Conservation (phyloP, 176 grass and related monocot species). For the Juncus inflexus region DNA sequence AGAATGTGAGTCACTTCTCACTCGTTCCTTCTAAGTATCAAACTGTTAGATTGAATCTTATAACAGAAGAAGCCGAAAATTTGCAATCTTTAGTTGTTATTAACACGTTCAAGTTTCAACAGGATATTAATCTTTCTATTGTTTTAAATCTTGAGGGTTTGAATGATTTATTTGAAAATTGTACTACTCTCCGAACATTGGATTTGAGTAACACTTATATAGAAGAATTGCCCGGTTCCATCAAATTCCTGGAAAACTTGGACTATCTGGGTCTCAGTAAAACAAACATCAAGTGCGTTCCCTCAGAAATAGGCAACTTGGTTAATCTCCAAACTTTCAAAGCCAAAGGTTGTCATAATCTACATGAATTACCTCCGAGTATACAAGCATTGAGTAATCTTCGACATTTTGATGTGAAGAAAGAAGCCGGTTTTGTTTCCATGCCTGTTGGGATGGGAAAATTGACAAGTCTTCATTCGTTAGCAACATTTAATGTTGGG, state of each 20-base stretch:
- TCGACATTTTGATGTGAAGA: conserved; percentile 17
- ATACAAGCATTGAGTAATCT: conserved; percentile 13
- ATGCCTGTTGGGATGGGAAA: conserved; percentile 1
- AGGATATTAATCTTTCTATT: conserved; percentile 7
- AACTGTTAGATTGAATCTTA: no score
- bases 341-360: conserved; percentile 2
- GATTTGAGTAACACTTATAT: neutral
- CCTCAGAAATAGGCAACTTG: conserved; percentile 24
- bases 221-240: conserved; percentile 25
- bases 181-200: neutral
- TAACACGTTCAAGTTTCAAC: neutral
- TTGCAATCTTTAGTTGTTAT: neutral
- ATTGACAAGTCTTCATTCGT: conserved; percentile 23
- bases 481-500: conserved; percentile 30
- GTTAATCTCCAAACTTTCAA: conserved; percentile 24
- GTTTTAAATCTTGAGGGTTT: conserved; percentile 14
- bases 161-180: conserved; percentile 26
- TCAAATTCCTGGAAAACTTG: conserved; percentile 24
- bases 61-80: neutral
- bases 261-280: conserved; percentile 27
- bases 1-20: no score
- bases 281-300: conserved; percentile 33
- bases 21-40: no score
- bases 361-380: conserved; percentile 27
- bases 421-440: conserved; percentile 3